A percentile compares a stretch with the other conserved stretches of the same genome.
These are phyloP conservation scores for Oryza australiensis DNA, from an alignment of 176 grass and related monocot species.

Conservation along the genomic window DNA sequence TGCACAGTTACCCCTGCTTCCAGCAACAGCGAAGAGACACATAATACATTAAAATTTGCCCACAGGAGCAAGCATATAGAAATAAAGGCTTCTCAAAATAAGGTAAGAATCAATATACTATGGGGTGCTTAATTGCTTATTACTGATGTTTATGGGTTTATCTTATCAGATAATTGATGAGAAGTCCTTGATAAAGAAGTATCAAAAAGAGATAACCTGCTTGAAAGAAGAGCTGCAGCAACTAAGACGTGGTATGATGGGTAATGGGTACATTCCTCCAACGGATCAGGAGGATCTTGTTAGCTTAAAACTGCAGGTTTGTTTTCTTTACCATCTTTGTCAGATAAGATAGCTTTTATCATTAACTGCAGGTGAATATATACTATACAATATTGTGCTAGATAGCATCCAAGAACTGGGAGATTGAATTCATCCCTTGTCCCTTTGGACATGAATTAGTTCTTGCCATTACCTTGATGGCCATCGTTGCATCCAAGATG, in stretches of 20 bases:
- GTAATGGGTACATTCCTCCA: constrained; percentile 56
- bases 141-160: constrained; percentile 27
- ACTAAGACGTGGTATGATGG: constrained; percentile 86
- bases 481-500: constrained; percentile 3
- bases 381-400: not conserved
- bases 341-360: constrained; percentile 13
- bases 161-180: constrained; percentile 92
- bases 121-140: constrained; percentile 18
- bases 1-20: constrained; percentile 97
- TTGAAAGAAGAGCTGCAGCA: constrained; percentile 98
- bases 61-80: constrained; percentile 92
- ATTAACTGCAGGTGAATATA: not conserved
- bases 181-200: constrained; percentile 99
- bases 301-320: constrained; percentile 94
- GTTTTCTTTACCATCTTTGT: constrained; percentile 34
- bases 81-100: constrained; percentile 99
- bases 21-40: constrained; percentile 95
- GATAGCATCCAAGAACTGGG: not conserved
- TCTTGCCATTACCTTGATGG: not conserved
- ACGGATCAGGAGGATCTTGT: constrained; percentile 93
- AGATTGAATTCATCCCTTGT: constrained; percentile 5
- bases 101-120: constrained; percentile 50
- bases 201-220: constrained; percentile 90
- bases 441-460: constrained; percentile 8
- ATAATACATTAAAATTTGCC: constrained; percentile 99